Conservation (phyloP, 2,329 filamentous ascomycete species). For the Cladorrhinum sp. region DNA sequence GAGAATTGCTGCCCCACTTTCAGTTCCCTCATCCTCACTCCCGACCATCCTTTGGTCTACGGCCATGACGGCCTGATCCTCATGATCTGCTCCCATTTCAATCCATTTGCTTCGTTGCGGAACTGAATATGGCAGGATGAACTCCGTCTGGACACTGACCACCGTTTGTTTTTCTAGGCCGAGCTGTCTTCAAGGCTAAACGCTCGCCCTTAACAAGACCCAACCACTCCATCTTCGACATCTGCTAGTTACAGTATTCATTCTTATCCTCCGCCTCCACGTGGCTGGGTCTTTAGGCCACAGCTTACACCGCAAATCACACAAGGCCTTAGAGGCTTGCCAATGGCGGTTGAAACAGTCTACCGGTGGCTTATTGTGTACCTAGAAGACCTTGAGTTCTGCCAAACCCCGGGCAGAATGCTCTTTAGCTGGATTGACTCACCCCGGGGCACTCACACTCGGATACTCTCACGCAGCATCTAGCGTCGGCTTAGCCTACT, state of each 20-base stretch:
- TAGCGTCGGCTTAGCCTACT: constrained; percentile 2
- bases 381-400: background rate
- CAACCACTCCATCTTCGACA: background rate
- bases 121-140: background rate
- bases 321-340: background rate
- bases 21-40: background rate
- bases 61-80: too few species aligned
- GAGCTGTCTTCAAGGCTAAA: background rate
- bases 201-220: background rate
- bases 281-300: background rate
- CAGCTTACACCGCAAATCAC: background rate
- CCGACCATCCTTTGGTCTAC: too few species aligned
- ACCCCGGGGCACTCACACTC: background rate
- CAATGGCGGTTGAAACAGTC: background rate
- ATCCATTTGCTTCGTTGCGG: too few species aligned
- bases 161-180: background rate
- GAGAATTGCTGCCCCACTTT: background rate
- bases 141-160: background rate
- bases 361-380: background rate
- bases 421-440: background rate
- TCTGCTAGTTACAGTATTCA: background rate
- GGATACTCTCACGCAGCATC: background rate
- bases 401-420: background rate
- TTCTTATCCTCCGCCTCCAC: background rate
- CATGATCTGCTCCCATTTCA: background rate